phyloP scores from a whole-genome alignment of 139 green algal genomes.

The Dunaliella primolecta region DNA sequence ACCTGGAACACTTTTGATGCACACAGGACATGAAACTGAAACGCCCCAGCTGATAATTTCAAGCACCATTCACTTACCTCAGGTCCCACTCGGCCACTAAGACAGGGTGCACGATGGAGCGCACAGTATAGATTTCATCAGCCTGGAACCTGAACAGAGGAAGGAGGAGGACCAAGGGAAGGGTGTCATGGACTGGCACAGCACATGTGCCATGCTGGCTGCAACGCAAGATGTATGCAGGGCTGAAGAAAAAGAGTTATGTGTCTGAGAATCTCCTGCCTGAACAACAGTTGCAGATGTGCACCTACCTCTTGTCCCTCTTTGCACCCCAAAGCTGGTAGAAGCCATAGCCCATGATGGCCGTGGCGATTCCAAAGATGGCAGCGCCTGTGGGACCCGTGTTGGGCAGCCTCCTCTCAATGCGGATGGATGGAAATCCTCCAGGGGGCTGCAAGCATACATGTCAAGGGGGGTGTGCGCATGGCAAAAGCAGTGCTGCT shows the following conservation, averaged over 20 bases:
- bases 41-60: neutral
- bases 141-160: slow-evolving; percentile 32
- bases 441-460: slow-evolving; percentile 58
- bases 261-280: no score
- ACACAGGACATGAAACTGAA: neutral
- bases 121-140: slow-evolving; percentile 37
- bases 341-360: slow-evolving; percentile 87
- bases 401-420: slow-evolving; percentile 77
- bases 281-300: neutral
- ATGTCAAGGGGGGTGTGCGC: neutral
- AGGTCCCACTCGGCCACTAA: slow-evolving; percentile 58
- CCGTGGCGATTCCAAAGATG: slow-evolving; percentile 73
- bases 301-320: slow-evolving; percentile 29
- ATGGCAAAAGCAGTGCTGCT: no score
- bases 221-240: neutral
- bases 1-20: neutral
- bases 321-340: slow-evolving; percentile 49
- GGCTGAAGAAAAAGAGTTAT: no score
- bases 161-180: slow-evolving; percentile 1
- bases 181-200: neutral
- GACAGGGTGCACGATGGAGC: slow-evolving; percentile 43
- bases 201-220: neutral
- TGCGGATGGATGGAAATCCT: slow-evolving; percentile 86
- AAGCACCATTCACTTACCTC: slow-evolving; percentile 18
- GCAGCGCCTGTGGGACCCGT: slow-evolving; percentile 82